Conservation (phyloP, 192 early-diverging fungal genomes). For the Lunasporangiospora selenospora region DNA sequence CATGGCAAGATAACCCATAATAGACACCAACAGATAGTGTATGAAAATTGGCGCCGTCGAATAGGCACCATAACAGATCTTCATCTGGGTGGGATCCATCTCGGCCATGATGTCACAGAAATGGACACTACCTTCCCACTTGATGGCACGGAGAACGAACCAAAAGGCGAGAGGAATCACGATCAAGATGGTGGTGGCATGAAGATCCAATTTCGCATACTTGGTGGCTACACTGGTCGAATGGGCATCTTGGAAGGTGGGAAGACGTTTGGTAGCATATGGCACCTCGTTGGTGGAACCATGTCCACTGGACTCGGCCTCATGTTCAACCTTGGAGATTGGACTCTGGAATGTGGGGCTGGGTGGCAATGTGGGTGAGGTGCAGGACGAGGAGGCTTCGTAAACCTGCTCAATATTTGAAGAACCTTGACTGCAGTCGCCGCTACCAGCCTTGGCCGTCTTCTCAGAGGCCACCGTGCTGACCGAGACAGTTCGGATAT, state of each 20-base stretch:
- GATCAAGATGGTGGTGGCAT: constrained; percentile 12
- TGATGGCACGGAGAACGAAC: constrained; percentile 25
- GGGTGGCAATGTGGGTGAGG: constrained; percentile 4
- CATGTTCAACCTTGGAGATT: background rate
- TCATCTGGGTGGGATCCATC: constrained; percentile 16
- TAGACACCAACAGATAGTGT: constrained; percentile 4
- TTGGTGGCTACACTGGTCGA: constrained; percentile 3
- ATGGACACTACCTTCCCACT: constrained; percentile 22
- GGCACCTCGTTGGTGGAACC: constrained; percentile 12
- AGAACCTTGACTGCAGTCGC: constrained; percentile 3
- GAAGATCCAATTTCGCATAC: constrained; percentile 21
- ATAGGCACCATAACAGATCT: constrained; percentile 41
- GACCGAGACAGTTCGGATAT: background rate
- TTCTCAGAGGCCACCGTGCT: background rate
- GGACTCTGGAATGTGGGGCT: constrained; percentile 5
- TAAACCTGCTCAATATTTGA: no score
- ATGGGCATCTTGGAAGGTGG: constrained; percentile 35
- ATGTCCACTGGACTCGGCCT: background rate
- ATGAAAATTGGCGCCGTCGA: constrained; percentile 3
- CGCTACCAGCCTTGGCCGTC: background rate
- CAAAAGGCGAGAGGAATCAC: constrained; percentile 23
- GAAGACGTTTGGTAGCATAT: constrained; percentile 26
- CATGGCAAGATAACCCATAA: constrained; percentile 25
- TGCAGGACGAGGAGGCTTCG: background rate
- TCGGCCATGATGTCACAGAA: constrained; percentile 25